Conservation (phyloP, 768 basidiomycete species). For the Lepiota venenata region DNA sequence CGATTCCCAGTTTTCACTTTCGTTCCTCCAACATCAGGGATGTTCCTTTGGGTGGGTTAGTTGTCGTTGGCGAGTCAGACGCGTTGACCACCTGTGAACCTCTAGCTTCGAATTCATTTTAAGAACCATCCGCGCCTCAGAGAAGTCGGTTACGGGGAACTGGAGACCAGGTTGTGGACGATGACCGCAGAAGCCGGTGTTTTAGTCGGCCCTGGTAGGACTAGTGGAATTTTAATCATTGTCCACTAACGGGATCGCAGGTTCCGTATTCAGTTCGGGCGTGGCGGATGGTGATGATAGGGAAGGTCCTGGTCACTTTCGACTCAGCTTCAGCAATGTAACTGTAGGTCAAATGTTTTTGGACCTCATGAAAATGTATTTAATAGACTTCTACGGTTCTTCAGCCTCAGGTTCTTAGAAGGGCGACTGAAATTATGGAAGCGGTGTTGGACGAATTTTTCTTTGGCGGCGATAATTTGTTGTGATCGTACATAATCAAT, state of each 20-base stretch:
- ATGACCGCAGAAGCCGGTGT: conserved; percentile 59
- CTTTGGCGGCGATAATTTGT: neutral
- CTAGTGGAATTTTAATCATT: neutral
- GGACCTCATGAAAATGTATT: neutral
- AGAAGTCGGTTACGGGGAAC: conserved; percentile 32
- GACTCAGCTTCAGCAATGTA: conserved; percentile 53
- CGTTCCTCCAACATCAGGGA: conserved; percentile 76
- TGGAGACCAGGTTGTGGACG: conserved; percentile 59
- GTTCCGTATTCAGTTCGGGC: conserved; percentile 33
- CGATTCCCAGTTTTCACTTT: conserved; percentile 52
- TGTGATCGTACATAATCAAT: neutral
- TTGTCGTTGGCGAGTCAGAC: neutral
- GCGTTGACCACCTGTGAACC: neutral
- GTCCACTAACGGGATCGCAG: conserved; percentile 16
- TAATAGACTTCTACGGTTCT: neutral
- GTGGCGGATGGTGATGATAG: conserved; percentile 26
- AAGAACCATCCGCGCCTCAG: conserved; percentile 46
- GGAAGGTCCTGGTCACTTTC: conserved; percentile 44
- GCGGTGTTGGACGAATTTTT: conserved; percentile 39
- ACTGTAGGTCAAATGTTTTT: conserved; percentile 32
- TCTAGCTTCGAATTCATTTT: conserved; percentile 61
- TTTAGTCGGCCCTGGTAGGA: conserved; percentile 60
- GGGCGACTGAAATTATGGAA: conserved; percentile 43
- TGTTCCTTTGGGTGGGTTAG: conserved; percentile 68
- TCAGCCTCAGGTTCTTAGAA: conserved; percentile 39